phyloP scores from a whole-genome alignment of 768 basidiomycete species.

The Rhodosporidiobolus sp. region DNA sequence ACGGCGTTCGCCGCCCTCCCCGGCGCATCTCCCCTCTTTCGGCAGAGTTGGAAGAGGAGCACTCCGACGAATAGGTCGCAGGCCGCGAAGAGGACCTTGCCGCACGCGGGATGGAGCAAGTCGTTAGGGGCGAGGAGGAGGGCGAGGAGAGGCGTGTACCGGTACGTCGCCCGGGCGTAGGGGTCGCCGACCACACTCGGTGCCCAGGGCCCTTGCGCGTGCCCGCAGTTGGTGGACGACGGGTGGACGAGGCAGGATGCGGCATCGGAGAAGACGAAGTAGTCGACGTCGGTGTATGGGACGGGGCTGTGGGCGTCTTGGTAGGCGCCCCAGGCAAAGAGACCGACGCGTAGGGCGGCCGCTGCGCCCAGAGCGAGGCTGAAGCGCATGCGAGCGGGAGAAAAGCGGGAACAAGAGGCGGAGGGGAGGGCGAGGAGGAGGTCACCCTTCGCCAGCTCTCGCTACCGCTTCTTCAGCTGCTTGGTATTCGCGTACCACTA shows the following conservation, averaged over 20 bases:
- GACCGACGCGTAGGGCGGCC: slow-evolving; percentile 59
- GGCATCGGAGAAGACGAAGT: slow-evolving; percentile 91
- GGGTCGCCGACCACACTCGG: slow-evolving; percentile 58
- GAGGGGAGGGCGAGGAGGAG: not conserved
- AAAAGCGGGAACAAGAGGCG: not conserved
- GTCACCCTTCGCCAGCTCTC: not conserved
- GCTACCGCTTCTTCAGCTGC: not conserved
- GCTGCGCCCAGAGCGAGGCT: slow-evolving; percentile 43
- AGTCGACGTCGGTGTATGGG: slow-evolving; percentile 98
- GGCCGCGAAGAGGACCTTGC: slow-evolving; percentile 80
- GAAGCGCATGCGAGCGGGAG: slow-evolving; percentile 10
- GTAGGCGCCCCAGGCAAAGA: slow-evolving; percentile 84
- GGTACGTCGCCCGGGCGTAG: slow-evolving; percentile 85
- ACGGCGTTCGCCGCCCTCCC: slow-evolving; percentile 46
- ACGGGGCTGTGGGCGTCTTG: slow-evolving; percentile 76
- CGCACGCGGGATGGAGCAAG: slow-evolving; percentile 77
- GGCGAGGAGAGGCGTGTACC: slow-evolving; percentile 92
- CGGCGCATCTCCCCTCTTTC: slow-evolving; percentile 29
- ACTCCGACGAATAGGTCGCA: slow-evolving; percentile 78
- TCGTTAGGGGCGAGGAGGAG: slow-evolving; percentile 74
- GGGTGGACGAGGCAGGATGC: slow-evolving; percentile 64
- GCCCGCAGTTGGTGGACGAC: slow-evolving; percentile 43
- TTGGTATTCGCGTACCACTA: not conserved
- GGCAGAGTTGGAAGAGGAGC: slow-evolving; percentile 57
- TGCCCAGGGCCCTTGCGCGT: slow-evolving; percentile 13